A percentile compares a stretch with the other conserved stretches of the same genome.
These are phyloP conservation scores for Sporisorium graminicola DNA, from an alignment of 1,284 basidiomycete genomes.

Conservation along the genomic window DNA sequence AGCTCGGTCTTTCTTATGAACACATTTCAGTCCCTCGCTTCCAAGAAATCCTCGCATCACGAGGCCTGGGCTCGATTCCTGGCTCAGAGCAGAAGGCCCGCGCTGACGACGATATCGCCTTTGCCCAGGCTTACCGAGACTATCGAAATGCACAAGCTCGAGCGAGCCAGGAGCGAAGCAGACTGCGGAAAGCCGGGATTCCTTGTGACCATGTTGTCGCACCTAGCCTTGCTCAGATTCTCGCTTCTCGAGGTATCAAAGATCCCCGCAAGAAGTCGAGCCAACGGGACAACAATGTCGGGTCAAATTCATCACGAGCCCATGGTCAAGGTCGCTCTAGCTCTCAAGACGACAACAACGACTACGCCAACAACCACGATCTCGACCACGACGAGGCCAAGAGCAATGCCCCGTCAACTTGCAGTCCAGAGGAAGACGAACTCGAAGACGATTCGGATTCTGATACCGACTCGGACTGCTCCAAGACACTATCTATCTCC, in stretches of 20 bases:
- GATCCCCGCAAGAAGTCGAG: too few relatives aligned
- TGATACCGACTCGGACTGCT: not conserved
- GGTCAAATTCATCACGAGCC: too few relatives aligned
- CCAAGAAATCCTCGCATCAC: not conserved
- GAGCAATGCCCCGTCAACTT: too few relatives aligned
- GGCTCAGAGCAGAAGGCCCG: not conserved
- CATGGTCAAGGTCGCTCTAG: too few relatives aligned
- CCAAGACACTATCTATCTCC: not conserved
- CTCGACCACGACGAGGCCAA: too few relatives aligned
- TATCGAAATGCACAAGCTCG: not conserved
- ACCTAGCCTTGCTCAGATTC: not conserved
- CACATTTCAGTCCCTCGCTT: not conserved
- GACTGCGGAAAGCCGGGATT: not conserved
- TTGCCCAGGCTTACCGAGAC: not conserved
- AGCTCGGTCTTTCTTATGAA: not conserved
- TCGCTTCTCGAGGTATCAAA: not conserved
- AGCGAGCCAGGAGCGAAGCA: not conserved
- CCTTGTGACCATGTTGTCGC: not conserved
- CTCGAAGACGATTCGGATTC: not conserved
- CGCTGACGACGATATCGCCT: not conserved
- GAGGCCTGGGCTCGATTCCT: not conserved
- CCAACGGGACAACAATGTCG: too few relatives aligned
- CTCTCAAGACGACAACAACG: too few relatives aligned
- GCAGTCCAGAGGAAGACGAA: not conserved
- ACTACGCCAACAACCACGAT: too few relatives aligned